Evolutionary conservation across 768 basidiomycete species (phyloP), one percentile per base, ranked within the genome.

Genomic region (Cantharellus cinnabarinus): DNA sequence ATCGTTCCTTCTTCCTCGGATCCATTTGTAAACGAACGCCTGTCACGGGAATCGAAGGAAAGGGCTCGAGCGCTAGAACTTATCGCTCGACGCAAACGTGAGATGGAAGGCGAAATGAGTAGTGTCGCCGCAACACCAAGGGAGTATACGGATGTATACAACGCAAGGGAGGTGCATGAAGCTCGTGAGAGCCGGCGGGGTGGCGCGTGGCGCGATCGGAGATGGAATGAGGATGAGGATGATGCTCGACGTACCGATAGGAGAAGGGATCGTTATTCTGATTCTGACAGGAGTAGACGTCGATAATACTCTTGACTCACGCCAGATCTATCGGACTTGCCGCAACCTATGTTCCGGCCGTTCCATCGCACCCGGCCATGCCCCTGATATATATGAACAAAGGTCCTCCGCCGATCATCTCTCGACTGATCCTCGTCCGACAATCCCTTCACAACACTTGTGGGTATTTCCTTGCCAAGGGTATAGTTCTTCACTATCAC

Each of bases 101-200:
- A 57, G 56, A 5, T 42, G 14, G 56, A 57, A 38, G 15, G 37
- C 35, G 58, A 5, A 1, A 58, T 55, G 20, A 53, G 38, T 34
- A 3, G 54, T 20, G 61, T 50, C 2, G 61, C 38, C 5, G 61
- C 55, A 7, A 62, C 61, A 20, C 61, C 61, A 29, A 39, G 37
- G 5, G 7, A 5, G 5, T 62, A 62, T 37, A 5, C 34, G 2
- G 56, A 62, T 57, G 62, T 62, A 20, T 62, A 54, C 55, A 62
- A 62, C 42, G 42, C 34, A 38, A 38, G 34, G 3, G 62, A 62
- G 40, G 54, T 58, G 14, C 42, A 38, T 15, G 62, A 62, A 50
- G 62, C 62, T 4, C 29, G 42, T n/a, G 1, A 55, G 7, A 10
- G 40, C 42, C 37, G 61, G 15, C n/a, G 42, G 20, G 39, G 40